phyloP scores from a whole-genome alignment of 306 rosid genomes.

The Cucumis hystrix region DNA sequence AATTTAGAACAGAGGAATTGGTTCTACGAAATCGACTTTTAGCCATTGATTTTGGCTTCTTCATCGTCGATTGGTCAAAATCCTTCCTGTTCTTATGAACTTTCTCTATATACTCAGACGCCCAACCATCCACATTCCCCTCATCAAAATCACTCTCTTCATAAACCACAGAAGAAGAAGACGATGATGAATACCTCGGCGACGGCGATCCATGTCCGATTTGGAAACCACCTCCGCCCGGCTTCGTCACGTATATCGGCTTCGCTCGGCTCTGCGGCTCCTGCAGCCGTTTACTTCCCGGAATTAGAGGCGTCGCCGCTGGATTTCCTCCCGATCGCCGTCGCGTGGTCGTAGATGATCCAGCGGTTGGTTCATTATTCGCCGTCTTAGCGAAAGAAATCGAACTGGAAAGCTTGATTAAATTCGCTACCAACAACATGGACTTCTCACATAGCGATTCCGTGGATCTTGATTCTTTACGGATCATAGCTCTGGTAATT shows the following conservation, averaged over 20 bases:
- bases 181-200: not conserved
- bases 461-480: constrained; percentile 20
- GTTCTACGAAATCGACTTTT: not conserved
- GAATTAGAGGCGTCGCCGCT: not conserved
- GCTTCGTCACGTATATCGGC: constrained; percentile 29
- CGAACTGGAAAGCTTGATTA: constrained; percentile 44
- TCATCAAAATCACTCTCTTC: constrained; percentile 26
- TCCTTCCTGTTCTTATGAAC: constrained; percentile 29
- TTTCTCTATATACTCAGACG: constrained; percentile 41
- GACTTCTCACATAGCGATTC: constrained; percentile 53
- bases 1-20: not conserved
- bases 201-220: not conserved
- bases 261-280: constrained; percentile 26
- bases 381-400: constrained; percentile 22
- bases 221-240: not conserved
- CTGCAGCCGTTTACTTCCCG: constrained; percentile 21
- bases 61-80: constrained; percentile 3
- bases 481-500: constrained; percentile 17
- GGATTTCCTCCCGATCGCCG: not conserved
- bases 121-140: constrained; percentile 41
- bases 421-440: constrained; percentile 44
- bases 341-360: not conserved
- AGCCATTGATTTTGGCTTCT: not conserved
- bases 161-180: constrained; percentile 9
- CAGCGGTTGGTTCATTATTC: not conserved